phyloP scores from a whole-genome alignment of 2,329 filamentous ascomycete species.

The Fusarium sp. region DNA sequence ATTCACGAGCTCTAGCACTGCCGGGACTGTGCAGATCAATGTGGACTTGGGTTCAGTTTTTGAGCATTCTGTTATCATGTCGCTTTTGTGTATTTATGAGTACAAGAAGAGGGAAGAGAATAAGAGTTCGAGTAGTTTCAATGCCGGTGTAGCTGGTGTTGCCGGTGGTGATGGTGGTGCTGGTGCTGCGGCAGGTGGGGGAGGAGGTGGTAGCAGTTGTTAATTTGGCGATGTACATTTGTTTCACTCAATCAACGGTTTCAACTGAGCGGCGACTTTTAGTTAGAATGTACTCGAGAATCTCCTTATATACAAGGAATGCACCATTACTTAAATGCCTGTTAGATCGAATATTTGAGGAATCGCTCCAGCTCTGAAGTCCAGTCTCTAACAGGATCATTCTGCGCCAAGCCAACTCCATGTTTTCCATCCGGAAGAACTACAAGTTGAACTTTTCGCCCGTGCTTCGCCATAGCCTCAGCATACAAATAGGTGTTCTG shows the following conservation, averaged over 20 bases:
- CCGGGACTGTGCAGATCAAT: not conserved
- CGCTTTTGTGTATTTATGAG: not conserved
- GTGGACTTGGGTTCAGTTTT: not conserved
- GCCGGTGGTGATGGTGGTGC: no score
- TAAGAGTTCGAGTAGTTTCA: not conserved
- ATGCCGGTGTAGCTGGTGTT: not conserved
- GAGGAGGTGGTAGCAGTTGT: not conserved
- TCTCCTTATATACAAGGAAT: not conserved
- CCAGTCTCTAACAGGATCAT: constrained; percentile 30
- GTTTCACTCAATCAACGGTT: no score
- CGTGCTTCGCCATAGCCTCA: constrained; percentile 28
- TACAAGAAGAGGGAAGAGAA: not conserved
- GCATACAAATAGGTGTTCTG: constrained; percentile 29
- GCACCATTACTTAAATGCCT: fast-evolving
- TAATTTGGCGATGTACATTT: no score
- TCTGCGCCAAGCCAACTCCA: constrained; percentile 22
- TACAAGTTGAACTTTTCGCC: constrained; percentile 8
- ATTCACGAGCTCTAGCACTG: not conserved
- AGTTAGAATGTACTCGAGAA: not conserved
- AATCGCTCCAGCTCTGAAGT: constrained; percentile 31
- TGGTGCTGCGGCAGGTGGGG: no score
- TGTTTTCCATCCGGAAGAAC: constrained; percentile 29
- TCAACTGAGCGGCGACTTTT: no score
- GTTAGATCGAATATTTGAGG: constrained; percentile 33
- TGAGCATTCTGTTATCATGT: not conserved